A percentile compares a stretch with the other conserved stretches of the same genome.
Conservation (phyloP, 345 rosid genomes). For the Firmiana major region DNA sequence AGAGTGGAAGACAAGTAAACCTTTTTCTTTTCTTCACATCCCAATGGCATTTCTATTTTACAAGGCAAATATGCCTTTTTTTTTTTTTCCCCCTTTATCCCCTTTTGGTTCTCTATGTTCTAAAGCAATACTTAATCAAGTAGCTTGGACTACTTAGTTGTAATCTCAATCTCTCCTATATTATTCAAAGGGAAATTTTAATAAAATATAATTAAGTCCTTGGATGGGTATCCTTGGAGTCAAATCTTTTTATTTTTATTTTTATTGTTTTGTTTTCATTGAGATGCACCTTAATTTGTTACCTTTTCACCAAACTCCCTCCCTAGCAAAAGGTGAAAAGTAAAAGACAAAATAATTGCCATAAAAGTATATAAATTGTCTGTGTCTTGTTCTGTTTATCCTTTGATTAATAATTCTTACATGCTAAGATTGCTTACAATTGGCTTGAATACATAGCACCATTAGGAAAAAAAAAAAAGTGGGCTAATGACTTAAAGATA, state of each 20-base stretch:
- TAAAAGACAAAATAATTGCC: neutral
- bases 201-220: neutral
- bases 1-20: constrained; percentile 29
- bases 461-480: neutral
- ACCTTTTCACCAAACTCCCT: neutral
- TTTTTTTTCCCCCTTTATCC: neutral
- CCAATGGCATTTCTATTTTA: constrained; percentile 15
- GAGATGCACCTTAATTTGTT: neutral
- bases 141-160: neutral
- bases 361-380: neutral
- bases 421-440: neutral
- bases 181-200: neutral
- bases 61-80: constrained; percentile 16
- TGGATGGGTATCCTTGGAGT: neutral
- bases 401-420: neutral
- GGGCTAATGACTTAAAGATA: neutral
- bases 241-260: neutral
- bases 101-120: neutral
- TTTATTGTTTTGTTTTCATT: neutral
- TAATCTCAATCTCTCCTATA: neutral
- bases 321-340: neutral
- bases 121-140: neutral
- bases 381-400: neutral
- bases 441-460: neutral
- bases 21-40: neutral